Base-by-base conservation (phyloP, 257 asterid species). In the Solanum bukasovii region DNA sequence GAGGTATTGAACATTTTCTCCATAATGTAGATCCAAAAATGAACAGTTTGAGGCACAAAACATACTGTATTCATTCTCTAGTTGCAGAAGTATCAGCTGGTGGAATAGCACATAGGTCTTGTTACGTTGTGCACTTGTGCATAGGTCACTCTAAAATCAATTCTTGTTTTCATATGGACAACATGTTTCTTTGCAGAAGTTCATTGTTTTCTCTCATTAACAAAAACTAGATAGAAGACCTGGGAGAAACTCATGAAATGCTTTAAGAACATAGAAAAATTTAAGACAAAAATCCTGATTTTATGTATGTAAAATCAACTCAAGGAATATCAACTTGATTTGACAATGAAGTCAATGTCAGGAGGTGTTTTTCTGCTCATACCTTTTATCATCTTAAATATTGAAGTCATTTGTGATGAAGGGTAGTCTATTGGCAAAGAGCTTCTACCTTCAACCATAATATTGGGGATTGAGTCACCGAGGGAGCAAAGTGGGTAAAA, bases 1-100 rank as follows among this genome's bases (percentile, higher is more conserved):
- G 94, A 94, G 98, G 98, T 93, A 93, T 84, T 78, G 59, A 29
- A 37, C 61, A 77, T 8, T 29, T 86, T 20, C 56, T 73, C n/a
- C 31, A 27, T 78, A 1, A 9, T 49, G 46, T 72, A 23, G 29
- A 72, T 75, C 42, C 49, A 46, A 33, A 86, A 42, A 25, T 40
- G 23, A 72, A 29, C n/a, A 18, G 34, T 33, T 27, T 72, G 35
- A 46, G 13, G 63, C 65, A 7, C 84, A 77, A 75, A 77, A 77
- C 59, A n/a, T 23, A 38, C 84, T 38, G 59, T 38, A 38, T n/a
- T 38, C 84, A 77, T 38, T 13, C 83, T 75, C 59, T 77, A 3
- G 34, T 77, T 77, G 23, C 35, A 38, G 25, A 33, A 72, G 33
- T 77, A 38, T 40, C 61, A 13, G 61, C 84, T 38, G 84, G 33